These are phyloP conservation scores for Paraglomus occultum DNA, from an alignment of 192 early-diverging fungal genomes.

Conservation along the genomic window DNA sequence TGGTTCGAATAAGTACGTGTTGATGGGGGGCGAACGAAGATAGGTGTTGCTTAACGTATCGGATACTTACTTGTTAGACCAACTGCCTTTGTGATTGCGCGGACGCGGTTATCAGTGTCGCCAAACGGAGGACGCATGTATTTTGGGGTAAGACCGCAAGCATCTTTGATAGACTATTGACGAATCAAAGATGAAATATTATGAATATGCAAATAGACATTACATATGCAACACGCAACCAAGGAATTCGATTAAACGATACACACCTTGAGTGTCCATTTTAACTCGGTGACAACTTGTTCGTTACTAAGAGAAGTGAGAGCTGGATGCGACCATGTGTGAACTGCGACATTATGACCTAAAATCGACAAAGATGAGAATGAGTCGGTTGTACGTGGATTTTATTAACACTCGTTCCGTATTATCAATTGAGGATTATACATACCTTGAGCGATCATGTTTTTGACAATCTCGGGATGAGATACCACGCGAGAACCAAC, in stretches of 20 bases:
- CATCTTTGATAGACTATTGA: conserved; percentile 45
- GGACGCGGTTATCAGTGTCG: conserved; percentile 58
- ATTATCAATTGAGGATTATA: too few relatives aligned
- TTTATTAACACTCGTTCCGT: too few relatives aligned
- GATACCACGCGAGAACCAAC: conserved; percentile 50
- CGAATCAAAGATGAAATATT: too few relatives aligned
- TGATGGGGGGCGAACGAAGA: conserved; percentile 51
- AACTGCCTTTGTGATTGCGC: conserved; percentile 36
- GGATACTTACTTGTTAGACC: conserved; percentile 27
- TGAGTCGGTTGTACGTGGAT: too few relatives aligned
- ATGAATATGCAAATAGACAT: too few relatives aligned
- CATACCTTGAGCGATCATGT: conserved; percentile 35
- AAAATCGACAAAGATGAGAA: neutral
- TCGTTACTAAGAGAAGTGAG: conserved; percentile 50
- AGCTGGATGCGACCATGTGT: conserved; percentile 63
- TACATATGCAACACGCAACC: neutral
- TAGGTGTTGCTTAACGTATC: conserved; percentile 47
- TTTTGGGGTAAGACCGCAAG: conserved; percentile 48
- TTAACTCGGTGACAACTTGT: conserved; percentile 60
- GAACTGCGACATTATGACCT: conserved; percentile 60
- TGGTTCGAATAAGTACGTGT: too few relatives aligned
- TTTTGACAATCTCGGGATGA: conserved; percentile 43
- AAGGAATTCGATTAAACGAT: neutral
- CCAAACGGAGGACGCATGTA: conserved; percentile 51
- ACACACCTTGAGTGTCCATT: conserved; percentile 57